Evolutionary conservation across 1,284 basidiomycete genomes (phyloP).

Genomic region (Gastroboletus turbinatus): DNA sequence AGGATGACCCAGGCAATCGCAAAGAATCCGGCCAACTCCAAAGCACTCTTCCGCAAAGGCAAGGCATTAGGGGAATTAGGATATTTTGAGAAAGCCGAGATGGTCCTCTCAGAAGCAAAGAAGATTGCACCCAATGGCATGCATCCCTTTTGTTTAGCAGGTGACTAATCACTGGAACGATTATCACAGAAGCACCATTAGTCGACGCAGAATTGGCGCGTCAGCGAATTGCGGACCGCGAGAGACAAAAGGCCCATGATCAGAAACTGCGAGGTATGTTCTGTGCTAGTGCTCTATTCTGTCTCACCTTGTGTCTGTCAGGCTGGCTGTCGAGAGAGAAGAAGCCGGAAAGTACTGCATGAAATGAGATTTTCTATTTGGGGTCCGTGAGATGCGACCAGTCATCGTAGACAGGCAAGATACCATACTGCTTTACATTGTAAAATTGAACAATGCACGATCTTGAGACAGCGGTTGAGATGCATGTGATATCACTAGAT

Average conservation of each 20-base stretch:
- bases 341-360: slow-evolving; percentile 15
- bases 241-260: slow-evolving; percentile 61
- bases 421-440: slow-evolving; percentile 14
- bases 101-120: slow-evolving; percentile 60
- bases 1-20: slow-evolving; percentile 52
- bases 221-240: slow-evolving; percentile 59
- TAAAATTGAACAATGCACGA: slow-evolving; percentile 9
- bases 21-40: slow-evolving; percentile 72
- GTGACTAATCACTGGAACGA: background rate
- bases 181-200: slow-evolving; percentile 49
- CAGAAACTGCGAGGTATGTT: slow-evolving; percentile 70
- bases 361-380: background rate
- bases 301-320: slow-evolving; percentile 14
- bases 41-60: slow-evolving; percentile 78
- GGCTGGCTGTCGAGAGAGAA: slow-evolving; percentile 44
- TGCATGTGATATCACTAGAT: slow-evolving; percentile 18
- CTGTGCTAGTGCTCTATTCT: background rate
- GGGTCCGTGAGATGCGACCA: background rate
- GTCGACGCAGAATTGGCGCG: slow-evolving; percentile 62
- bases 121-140: slow-evolving; percentile 59
- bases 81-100: slow-evolving; percentile 68
- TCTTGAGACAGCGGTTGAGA: background rate
- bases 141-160: slow-evolving; percentile 2
- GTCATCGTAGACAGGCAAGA: slow-evolving; percentile 8
- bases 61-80: slow-evolving; percentile 74